Conservation (phyloP, 257 asterid species). For the Cordia subcordata region DNA sequence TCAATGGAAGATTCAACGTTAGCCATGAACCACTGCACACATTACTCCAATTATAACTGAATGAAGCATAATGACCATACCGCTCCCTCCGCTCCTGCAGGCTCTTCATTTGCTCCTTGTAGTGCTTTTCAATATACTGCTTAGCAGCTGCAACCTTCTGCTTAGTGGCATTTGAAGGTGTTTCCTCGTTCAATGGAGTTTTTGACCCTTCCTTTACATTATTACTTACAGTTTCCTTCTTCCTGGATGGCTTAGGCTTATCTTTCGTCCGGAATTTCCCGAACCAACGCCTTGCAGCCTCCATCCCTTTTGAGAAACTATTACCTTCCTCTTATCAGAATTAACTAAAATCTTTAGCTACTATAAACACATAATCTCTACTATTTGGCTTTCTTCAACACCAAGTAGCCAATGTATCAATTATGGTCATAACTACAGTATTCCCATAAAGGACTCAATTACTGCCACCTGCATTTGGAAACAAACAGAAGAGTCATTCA, state of each 20-base stretch:
- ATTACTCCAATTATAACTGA: constrained; percentile 5
- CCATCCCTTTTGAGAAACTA: constrained; percentile 44
- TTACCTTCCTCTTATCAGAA: constrained; percentile 23
- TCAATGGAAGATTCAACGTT: neutral
- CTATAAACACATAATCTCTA: constrained; percentile 16
- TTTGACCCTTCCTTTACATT: constrained; percentile 60
- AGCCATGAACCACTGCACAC: neutral
- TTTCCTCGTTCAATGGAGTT: constrained; percentile 54
- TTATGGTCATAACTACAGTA: constrained; percentile 23
- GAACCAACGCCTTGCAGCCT: constrained; percentile 63
- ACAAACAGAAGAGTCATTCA: constrained; percentile 18
- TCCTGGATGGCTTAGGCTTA: constrained; percentile 62
- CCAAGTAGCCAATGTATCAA: constrained; percentile 36
- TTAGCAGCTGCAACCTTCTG: constrained; percentile 97
- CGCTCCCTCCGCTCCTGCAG: constrained; percentile 90
- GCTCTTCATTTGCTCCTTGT: constrained; percentile 97
- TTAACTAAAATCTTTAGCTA: constrained; percentile 13
- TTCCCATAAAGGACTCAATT: constrained; percentile 10
- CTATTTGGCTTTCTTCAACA: constrained; percentile 20
- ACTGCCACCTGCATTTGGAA: constrained; percentile 32
- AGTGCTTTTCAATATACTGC: constrained; percentile 93
- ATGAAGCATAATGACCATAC: constrained; percentile 31
- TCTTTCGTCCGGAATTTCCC: constrained; percentile 59
- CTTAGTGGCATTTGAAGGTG: constrained; percentile 89
- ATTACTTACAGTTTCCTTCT: constrained; percentile 45